Conservation (phyloP, 768 basidiomycete genomes). For the Tulasnella sp. region DNA sequence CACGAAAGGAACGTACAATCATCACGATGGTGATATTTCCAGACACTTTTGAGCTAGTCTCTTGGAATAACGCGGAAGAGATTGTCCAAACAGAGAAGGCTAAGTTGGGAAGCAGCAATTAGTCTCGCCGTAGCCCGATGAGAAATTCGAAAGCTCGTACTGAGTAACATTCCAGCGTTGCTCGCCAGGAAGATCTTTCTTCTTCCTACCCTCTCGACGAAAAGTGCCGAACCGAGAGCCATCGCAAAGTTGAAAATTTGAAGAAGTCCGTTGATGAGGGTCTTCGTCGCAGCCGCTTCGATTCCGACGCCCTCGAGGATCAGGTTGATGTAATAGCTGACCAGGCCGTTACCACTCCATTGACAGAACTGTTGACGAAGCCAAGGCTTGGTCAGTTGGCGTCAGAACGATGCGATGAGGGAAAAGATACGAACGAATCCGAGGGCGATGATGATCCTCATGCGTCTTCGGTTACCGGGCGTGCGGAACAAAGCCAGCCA, state of each 20-base stretch:
- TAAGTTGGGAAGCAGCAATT: constrained; percentile 38
- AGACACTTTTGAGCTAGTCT: constrained; percentile 22
- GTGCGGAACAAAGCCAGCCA: constrained; percentile 61
- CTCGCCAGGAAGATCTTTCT: constrained; percentile 69
- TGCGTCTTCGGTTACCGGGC: constrained; percentile 67
- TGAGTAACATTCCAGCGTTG: constrained; percentile 60
- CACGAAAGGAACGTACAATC: constrained; percentile 39
- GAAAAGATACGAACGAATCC: neutral
- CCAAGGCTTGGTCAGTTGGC: neutral
- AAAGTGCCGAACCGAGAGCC: constrained; percentile 58
- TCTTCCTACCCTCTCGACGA: constrained; percentile 70
- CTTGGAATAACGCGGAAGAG: constrained; percentile 47
- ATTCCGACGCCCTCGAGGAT: constrained; percentile 57
- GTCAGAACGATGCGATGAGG: neutral
- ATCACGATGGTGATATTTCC: constrained; percentile 42
- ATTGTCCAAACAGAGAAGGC: constrained; percentile 63
- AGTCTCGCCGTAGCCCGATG: neutral
- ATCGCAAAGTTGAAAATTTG: constrained; percentile 70
- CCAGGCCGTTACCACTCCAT: constrained; percentile 80
- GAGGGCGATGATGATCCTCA: constrained; percentile 59
- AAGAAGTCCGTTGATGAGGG: constrained; percentile 64
- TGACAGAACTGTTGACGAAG: constrained; percentile 56
- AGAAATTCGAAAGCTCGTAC: constrained; percentile 44
- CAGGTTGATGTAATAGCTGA: constrained; percentile 56
- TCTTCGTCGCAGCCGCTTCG: constrained; percentile 55